A percentile compares a stretch with the other conserved stretches of the same genome.
Conservation (phyloP, 345 rosid species). For the Salix exigua region DNA sequence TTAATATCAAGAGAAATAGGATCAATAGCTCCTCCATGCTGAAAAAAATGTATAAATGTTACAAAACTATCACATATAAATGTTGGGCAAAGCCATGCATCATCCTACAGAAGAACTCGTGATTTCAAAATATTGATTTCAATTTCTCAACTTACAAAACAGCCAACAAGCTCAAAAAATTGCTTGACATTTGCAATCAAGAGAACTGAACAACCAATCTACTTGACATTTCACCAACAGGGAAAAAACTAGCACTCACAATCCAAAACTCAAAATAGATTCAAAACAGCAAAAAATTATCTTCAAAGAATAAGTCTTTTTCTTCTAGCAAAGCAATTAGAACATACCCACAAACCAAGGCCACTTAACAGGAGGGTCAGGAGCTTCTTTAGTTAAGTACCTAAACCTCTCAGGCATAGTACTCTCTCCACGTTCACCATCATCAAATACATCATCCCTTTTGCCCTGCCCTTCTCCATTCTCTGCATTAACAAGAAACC, state of each 20-base stretch:
- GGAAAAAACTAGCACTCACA: neutral
- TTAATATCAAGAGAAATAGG: too few relatives aligned
- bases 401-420: constrained; percentile 88
- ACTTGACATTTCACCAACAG: neutral
- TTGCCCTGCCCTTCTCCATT: constrained; percentile 24
- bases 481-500: constrained; percentile 36
- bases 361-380: constrained; percentile 64
- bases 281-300: neutral
- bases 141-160: too few relatives aligned
- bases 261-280: neutral
- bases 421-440: constrained; percentile 64
- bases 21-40: too few relatives aligned
- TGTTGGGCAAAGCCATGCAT: too few relatives aligned
- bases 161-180: neutral
- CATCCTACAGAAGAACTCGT: too few relatives aligned
- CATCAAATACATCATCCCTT: constrained; percentile 31
- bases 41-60: too few relatives aligned
- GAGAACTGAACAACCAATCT: neutral
- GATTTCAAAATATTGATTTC: too few relatives aligned
- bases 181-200: neutral
- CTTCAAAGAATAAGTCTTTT: neutral
- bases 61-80: too few relatives aligned
- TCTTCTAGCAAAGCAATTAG: neutral
- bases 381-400: constrained; percentile 76
- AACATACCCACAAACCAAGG: constrained; percentile 80